Evolutionary conservation across 2,329 filamentous ascomycete genomes (phyloP).

Genomic region (Microdochium bolleyi): DNA sequence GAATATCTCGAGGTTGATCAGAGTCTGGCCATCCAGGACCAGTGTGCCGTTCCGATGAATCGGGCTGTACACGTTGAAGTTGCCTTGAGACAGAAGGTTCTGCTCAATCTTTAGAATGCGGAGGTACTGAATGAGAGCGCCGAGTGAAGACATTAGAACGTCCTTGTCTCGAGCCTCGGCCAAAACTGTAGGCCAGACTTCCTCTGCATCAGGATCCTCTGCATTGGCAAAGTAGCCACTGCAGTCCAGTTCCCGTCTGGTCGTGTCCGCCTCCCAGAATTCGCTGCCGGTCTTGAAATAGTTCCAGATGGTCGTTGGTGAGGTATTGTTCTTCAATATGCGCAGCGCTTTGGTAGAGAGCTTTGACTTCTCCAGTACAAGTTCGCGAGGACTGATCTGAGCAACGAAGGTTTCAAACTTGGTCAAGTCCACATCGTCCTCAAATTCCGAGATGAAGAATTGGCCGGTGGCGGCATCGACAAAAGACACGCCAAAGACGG

Average conservation of each 20-base stretch:
- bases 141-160: constrained; percentile 81
- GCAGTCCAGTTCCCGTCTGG: constrained; percentile 71
- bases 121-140: constrained; percentile 82
- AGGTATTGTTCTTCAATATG: constrained; percentile 93
- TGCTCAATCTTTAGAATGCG: constrained; percentile 81
- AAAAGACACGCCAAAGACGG: constrained; percentile 86
- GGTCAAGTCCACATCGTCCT: constrained; percentile 87
- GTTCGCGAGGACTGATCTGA: constrained; percentile 80
- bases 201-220: constrained; percentile 43
- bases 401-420: constrained; percentile 97
- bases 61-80: constrained; percentile 86
- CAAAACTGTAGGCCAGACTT: constrained; percentile 69
- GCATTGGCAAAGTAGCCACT: constrained; percentile 68
- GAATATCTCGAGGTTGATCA: constrained; percentile 98
- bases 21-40: constrained; percentile 87
- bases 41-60: constrained; percentile 86
- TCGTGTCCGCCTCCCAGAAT: constrained; percentile 82
- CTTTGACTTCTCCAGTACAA: constrained; percentile 80
- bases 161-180: constrained; percentile 69
- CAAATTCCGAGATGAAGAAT: constrained; percentile 87
- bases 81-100: constrained; percentile 79
- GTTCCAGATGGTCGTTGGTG: constrained; percentile 92
- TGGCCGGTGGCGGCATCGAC: constrained; percentile 94
- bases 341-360: constrained; percentile 84
- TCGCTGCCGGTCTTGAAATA: constrained; percentile 78